These are phyloP conservation scores for Populus euphratica DNA, from an alignment of 345 rosid genomes.

Conservation along the genomic window DNA sequence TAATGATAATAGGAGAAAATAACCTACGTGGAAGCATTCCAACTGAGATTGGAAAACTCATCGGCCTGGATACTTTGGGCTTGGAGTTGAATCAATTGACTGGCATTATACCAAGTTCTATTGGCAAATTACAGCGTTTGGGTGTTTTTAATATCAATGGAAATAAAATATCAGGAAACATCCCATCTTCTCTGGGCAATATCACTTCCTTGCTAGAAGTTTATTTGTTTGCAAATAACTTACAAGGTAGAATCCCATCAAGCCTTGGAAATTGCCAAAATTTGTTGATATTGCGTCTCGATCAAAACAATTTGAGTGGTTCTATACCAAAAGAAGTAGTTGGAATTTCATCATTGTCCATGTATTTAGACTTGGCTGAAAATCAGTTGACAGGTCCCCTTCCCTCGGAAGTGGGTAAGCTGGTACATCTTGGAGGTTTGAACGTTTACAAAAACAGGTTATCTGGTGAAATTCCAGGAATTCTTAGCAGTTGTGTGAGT, in stretches of 20 bases:
- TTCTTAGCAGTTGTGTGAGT: constrained; percentile 1
- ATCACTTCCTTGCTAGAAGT: not conserved
- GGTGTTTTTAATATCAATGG: not conserved
- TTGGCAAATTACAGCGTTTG: not conserved
- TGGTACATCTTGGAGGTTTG: not conserved
- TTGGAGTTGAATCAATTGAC: no score
- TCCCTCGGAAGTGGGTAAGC: not conserved
- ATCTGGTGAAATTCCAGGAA: not conserved
- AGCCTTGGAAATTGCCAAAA: not conserved
- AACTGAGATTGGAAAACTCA: constrained; percentile 13
- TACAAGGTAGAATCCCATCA: constrained; percentile 11
- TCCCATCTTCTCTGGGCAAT: constrained; percentile 11
- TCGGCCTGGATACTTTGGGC: no score
- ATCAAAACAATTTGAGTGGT: not conserved
- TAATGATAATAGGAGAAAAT: accelerated
- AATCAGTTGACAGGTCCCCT: constrained; percentile 4
- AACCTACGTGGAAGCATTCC: not conserved
- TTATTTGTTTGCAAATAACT: not conserved
- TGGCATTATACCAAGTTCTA: no score
- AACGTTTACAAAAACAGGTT: not conserved
- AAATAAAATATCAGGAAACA: constrained; percentile 5
- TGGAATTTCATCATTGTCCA: not conserved
- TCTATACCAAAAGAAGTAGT: not conserved
- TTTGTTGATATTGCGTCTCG: no score
- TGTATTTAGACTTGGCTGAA: not conserved